Percentiles rank a stretch among this genome's conserved stretches.
Conservation (phyloP, 805 yeast species). For the Priceomyces haplophilus region DNA sequence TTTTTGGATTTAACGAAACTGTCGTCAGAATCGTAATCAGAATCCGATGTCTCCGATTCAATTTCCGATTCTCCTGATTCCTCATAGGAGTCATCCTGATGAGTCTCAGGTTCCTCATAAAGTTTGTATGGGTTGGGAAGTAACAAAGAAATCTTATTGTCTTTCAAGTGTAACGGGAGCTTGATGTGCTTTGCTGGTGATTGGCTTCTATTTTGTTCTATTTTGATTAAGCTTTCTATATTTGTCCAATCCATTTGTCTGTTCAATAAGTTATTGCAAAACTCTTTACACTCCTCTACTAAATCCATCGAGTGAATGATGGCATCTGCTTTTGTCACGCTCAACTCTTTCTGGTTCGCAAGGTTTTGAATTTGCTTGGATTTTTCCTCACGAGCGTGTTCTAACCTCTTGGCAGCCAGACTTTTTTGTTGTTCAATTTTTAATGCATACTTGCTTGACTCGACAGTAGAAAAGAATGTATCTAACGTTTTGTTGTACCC, state of each 20-base stretch:
- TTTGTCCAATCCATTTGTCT: constrained; percentile 95
- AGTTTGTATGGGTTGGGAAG: constrained; percentile 50
- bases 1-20: constrained; percentile 11
- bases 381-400: constrained; percentile 73
- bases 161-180: constrained; percentile 65
- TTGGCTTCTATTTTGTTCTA: constrained; percentile 68
- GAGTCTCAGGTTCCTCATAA: constrained; percentile 17
- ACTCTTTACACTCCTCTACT: constrained; percentile 67
- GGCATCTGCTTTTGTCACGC: constrained; percentile 67
- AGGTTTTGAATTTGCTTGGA: constrained; percentile 65
- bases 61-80: constrained; percentile 10
- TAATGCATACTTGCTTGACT: constrained; percentile 73
- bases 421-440: constrained; percentile 72
- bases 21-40: constrained; percentile 35
- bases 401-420: constrained; percentile 71
- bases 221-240: constrained; percentile 68
- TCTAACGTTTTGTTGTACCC: constrained; percentile 86
- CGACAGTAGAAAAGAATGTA: constrained; percentile 77
- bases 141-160: constrained; percentile 59
- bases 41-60: constrained; percentile 19
- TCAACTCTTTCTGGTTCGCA: constrained; percentile 57
- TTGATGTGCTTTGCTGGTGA: constrained; percentile 59
- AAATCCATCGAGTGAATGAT: constrained; percentile 65
- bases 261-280: constrained; percentile 63
- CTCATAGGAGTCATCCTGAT: constrained; percentile 10